These are phyloP conservation scores for Dactylellina haptotyla DNA, from an alignment of 2,329 filamentous ascomycete species.

Conservation along the genomic window DNA sequence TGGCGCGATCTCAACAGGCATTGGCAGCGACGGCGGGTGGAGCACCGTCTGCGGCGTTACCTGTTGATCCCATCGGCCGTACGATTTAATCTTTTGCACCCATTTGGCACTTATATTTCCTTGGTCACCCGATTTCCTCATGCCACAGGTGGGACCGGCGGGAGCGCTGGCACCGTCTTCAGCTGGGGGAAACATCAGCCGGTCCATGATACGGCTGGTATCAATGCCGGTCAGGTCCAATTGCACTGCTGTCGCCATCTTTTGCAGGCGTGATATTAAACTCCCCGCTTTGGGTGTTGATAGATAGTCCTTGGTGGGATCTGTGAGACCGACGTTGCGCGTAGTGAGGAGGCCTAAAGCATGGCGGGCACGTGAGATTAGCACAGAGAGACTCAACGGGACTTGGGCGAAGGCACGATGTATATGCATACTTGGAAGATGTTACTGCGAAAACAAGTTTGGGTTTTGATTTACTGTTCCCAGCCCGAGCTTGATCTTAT, in stretches of 20 bases:
- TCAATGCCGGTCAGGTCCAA: slow-evolving; percentile 42
- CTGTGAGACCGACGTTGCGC: not conserved
- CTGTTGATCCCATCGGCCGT: slow-evolving; percentile 60
- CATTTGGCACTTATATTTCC: slow-evolving; percentile 12
- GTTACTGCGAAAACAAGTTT: not conserved
- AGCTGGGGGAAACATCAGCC: not conserved
- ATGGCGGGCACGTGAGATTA: slow-evolving; percentile 37
- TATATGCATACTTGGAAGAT: slow-evolving; percentile 30
- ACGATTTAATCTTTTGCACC: slow-evolving; percentile 53
- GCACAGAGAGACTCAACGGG: slow-evolving; percentile 21
- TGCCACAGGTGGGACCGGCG: slow-evolving; percentile 29
- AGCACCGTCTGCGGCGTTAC: slow-evolving; percentile 59
- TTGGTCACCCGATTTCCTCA: slow-evolving; percentile 11
- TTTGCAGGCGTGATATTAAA: slow-evolving; percentile 19
- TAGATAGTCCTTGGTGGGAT: not conserved
- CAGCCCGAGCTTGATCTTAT: not conserved
- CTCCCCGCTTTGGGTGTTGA: not conserved
- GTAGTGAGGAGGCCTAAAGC: slow-evolving; percentile 3
- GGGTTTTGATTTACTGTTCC: not conserved
- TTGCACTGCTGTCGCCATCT: slow-evolving; percentile 44
- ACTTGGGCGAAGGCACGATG: slow-evolving; percentile 22
- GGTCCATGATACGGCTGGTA: slow-evolving; percentile 33
- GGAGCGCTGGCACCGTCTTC: not conserved
- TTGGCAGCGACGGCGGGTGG: slow-evolving; percentile 60
- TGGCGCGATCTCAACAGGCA: slow-evolving; percentile 61